phyloP scores from a whole-genome alignment of 805 yeast genomes.

The Clavispora santaluciae region DNA sequence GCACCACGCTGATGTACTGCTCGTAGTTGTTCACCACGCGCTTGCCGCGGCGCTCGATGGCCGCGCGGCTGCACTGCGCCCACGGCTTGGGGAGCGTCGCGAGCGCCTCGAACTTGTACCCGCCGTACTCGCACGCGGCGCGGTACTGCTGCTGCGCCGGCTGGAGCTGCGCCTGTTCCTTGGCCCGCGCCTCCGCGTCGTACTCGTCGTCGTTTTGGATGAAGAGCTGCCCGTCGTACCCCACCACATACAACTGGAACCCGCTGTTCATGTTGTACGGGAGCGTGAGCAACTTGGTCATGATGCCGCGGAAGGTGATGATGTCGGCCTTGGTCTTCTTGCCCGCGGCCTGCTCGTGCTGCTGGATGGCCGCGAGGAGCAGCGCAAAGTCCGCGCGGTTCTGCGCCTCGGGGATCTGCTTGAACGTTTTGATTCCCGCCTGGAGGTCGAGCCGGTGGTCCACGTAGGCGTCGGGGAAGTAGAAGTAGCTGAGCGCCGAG shows the following conservation, averaged over 20 bases:
- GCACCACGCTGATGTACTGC: constrained; percentile 77
- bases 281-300: constrained; percentile 66
- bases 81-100: constrained; percentile 76
- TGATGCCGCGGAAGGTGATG: constrained; percentile 79
- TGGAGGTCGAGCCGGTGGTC: constrained; percentile 57
- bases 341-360: constrained; percentile 47
- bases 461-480: constrained; percentile 70
- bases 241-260: constrained; percentile 57
- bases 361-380: constrained; percentile 49
- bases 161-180: constrained; percentile 13
- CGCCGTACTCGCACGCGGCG: constrained; percentile 49
- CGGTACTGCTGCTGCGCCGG: constrained; percentile 24
- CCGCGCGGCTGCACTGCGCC: constrained; percentile 58
- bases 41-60: constrained; percentile 62
- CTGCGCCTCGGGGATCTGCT: constrained; percentile 49
- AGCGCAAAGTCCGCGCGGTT: constrained; percentile 55
- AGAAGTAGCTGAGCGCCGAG: constrained; percentile 60
- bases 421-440: constrained; percentile 59
- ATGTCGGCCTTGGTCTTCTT: constrained; percentile 57
- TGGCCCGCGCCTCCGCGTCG: constrained; percentile 26
- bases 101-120: constrained; percentile 81
- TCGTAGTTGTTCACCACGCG: constrained; percentile 62
- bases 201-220: constrained; percentile 48
- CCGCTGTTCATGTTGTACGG: constrained; percentile 57
- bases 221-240: constrained; percentile 64